These are phyloP conservation scores for Strigomonas culicis DNA, from an alignment of 208 protist species.

Conservation along the genomic window DNA sequence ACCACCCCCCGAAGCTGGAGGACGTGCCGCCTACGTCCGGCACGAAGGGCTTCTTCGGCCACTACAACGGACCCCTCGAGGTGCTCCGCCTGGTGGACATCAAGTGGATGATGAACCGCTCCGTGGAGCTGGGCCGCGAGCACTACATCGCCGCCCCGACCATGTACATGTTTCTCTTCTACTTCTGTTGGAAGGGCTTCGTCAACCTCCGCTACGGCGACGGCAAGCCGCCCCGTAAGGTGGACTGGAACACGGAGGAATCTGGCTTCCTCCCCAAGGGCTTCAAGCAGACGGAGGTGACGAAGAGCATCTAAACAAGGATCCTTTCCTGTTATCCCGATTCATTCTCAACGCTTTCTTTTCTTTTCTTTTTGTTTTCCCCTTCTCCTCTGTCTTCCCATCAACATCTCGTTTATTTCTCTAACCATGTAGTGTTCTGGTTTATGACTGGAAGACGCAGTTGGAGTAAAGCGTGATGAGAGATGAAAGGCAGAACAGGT, in stretches of 20 bases:
- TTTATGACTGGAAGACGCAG: background rate
- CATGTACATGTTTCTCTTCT: constrained; percentile 77
- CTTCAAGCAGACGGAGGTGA: constrained; percentile 72
- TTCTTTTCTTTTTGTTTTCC: background rate
- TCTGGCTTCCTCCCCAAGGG: constrained; percentile 67
- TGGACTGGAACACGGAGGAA: constrained; percentile 90
- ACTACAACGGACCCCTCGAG: constrained; percentile 60
- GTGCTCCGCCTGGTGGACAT: constrained; percentile 76
- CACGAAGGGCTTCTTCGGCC: constrained; percentile 78
- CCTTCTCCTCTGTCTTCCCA: constrained; percentile 10
- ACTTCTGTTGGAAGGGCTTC: constrained; percentile 85
- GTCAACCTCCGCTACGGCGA: constrained; percentile 73
- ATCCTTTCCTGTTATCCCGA: background rate
- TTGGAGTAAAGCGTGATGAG: too few relatives aligned
- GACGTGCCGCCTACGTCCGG: constrained; percentile 56
- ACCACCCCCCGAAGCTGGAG: constrained; percentile 75
- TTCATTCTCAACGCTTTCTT: background rate
- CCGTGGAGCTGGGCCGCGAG: constrained; percentile 78
- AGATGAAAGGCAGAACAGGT: background rate
- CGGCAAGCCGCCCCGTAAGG: constrained; percentile 72
- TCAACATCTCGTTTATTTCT: background rate
- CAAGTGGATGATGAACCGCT: constrained; percentile 91
- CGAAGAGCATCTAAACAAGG: constrained; percentile 40
- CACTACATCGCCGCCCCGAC: constrained; percentile 84
- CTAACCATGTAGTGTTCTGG: background rate